A percentile compares a stretch with the other conserved stretches of the same genome.
These are phyloP conservation scores for Candida tibetensis DNA, from an alignment of 805 yeast species.

Conservation along the genomic window DNA sequence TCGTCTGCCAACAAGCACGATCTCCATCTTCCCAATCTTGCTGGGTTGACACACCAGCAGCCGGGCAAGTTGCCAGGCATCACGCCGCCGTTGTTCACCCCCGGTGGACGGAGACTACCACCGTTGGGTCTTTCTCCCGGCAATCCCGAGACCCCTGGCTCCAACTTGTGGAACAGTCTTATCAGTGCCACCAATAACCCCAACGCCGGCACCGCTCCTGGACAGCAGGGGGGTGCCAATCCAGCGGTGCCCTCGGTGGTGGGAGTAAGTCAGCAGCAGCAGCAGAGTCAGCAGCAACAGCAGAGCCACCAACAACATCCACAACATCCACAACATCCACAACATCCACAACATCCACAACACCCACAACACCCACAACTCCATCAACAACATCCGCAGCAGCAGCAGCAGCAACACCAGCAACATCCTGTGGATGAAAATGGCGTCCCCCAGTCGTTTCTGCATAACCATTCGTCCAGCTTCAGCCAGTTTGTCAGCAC, in stretches of 20 bases:
- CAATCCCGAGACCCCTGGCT: constrained; percentile 53
- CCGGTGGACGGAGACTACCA: constrained; percentile 59
- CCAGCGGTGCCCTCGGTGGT: background rate
- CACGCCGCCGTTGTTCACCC: constrained; percentile 53
- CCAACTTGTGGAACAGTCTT: constrained; percentile 46
- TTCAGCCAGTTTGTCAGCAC: constrained; percentile 27
- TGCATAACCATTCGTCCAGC: constrained; percentile 10
- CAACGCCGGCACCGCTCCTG: constrained; percentile 6
- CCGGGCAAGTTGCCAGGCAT: constrained; percentile 28
- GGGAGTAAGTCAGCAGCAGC: background rate
- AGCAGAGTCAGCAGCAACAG: background rate
- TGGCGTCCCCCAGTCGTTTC: constrained; percentile 6
- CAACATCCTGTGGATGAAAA: constrained; percentile 12
- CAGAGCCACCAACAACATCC: constrained; percentile 8
- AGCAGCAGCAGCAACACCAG: constrained; percentile 8
- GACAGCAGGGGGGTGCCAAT: constrained; percentile 5
- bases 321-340: constrained; percentile 10
- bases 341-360: background rate
- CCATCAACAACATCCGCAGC: background rate
- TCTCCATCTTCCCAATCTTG: constrained; percentile 33
- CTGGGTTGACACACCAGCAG: constrained; percentile 19
- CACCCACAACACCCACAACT: background rate
- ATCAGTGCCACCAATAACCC: constrained; percentile 39
- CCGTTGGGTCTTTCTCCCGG: constrained; percentile 51
- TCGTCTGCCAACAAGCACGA: constrained; percentile 34